Evolutionary conservation across 148 eudicot genomes (phyloP).

Genomic region (Rhododendron simsii): DNA sequence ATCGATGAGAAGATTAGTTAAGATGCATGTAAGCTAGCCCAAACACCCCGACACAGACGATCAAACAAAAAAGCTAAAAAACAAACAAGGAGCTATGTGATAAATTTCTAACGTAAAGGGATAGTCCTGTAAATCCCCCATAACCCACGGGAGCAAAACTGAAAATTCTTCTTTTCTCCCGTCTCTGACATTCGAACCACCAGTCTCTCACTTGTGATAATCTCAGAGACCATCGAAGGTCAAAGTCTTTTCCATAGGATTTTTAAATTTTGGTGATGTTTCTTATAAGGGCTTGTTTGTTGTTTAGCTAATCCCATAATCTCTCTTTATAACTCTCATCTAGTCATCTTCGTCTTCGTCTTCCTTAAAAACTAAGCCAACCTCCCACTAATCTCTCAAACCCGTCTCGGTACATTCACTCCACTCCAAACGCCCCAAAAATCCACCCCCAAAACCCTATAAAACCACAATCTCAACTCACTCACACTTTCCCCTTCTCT

Average conservation of each 20-base stretch:
- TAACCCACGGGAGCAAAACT: background rate
- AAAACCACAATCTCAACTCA: background rate
- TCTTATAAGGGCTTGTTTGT: background rate
- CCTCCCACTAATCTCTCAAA: background rate
- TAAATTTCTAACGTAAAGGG: background rate
- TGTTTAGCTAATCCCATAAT: background rate
- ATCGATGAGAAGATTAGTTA: too few relatives aligned
- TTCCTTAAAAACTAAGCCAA: background rate
- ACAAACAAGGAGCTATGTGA: slow-evolving; percentile 26
- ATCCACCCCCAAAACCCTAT: background rate
- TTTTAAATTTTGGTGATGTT: too few relatives aligned
- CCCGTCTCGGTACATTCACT: background rate
- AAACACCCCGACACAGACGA: too few relatives aligned
- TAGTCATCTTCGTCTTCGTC: background rate
- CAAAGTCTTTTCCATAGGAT: background rate
- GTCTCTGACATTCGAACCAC: background rate
- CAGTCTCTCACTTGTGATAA: background rate
- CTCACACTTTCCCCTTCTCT: background rate
- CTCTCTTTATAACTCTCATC: background rate
- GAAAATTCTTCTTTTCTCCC: background rate
- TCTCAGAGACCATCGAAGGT: background rate
- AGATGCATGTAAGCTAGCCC: too few relatives aligned
- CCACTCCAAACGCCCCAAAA: background rate
- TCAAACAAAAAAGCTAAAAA: too few relatives aligned
- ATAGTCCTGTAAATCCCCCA: background rate